phyloP scores from a whole-genome alignment of 1,284 basidiomycete genomes.

The Amanita bisporigera region DNA sequence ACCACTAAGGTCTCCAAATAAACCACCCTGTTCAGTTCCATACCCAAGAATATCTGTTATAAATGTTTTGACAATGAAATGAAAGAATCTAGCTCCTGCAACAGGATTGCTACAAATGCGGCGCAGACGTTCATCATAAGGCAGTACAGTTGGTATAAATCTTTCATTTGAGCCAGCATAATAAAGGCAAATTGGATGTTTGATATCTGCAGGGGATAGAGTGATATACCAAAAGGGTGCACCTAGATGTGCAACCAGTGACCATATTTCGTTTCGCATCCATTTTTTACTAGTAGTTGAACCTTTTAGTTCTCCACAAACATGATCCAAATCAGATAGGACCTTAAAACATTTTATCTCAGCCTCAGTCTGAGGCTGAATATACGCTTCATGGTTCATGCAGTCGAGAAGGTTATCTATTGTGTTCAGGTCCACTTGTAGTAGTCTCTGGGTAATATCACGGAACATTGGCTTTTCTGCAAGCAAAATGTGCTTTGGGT shows the following conservation, averaged over 20 bases:
- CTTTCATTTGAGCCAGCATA: too few species aligned
- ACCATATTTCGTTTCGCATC: background rate
- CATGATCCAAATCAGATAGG: conserved; percentile 38
- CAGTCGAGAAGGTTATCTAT: too few species aligned
- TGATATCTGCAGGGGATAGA: conserved; percentile 11
- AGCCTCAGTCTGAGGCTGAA: background rate
- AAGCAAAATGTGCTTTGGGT: too few species aligned
- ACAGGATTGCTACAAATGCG: conserved; percentile 39
- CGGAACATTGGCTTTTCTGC: too few species aligned
- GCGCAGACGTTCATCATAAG: conserved; percentile 14
- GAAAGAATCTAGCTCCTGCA: conserved; percentile 37
- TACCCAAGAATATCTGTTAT: conserved; percentile 26
- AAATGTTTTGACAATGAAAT: too few species aligned
- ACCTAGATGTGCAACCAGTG: too few species aligned
- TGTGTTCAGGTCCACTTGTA: too few species aligned
- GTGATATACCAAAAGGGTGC: conserved; percentile 5
- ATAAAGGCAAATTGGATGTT: too few species aligned
- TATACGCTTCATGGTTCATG: too few species aligned
- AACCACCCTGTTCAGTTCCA: conserved; percentile 12
- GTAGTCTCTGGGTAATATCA: too few species aligned
- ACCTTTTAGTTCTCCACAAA: conserved; percentile 39
- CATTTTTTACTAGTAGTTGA: conserved; percentile 25
- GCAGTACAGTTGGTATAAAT: conserved; percentile 8
- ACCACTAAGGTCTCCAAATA: conserved; percentile 34
- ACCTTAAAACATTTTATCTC: too few species aligned